A percentile compares a stretch with the other conserved stretches of the same genome.
These are phyloP conservation scores for Tolypocladium ovalisporum DNA, from an alignment of 2,329 filamentous ascomycete species.

Conservation along the genomic window DNA sequence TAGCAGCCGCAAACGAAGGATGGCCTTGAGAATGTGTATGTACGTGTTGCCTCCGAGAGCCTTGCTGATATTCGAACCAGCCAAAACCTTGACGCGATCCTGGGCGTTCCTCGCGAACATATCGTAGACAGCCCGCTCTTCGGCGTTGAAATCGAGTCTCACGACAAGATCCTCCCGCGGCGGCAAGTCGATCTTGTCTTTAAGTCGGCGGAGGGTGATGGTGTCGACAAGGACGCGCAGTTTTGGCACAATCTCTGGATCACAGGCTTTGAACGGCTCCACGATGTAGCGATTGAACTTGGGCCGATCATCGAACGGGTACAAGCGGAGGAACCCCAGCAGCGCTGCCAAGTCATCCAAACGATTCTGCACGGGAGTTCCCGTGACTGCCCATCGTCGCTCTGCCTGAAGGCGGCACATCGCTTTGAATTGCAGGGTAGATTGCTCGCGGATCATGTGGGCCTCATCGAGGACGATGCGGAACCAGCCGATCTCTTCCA, in stretches of 20 bases:
- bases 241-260: slow-evolving; percentile 73
- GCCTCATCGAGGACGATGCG: slow-evolving; percentile 90
- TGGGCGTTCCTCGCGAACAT: slow-evolving; percentile 74
- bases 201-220: slow-evolving; percentile 84
- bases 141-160: slow-evolving; percentile 60
- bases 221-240: slow-evolving; percentile 84
- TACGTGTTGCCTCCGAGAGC: slow-evolving; percentile 78
- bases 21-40: slow-evolving; percentile 84
- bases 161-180: slow-evolving; percentile 62
- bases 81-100: slow-evolving; percentile 69
- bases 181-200: slow-evolving; percentile 81
- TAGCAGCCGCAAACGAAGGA: slow-evolving; percentile 77
- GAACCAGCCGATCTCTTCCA: slow-evolving; percentile 81
- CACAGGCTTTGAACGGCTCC: slow-evolving; percentile 75
- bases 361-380: slow-evolving; percentile 89
- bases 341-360: slow-evolving; percentile 82
- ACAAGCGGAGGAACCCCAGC: slow-evolving; percentile 73
- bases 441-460: slow-evolving; percentile 83
- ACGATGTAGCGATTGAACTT: slow-evolving; percentile 75
- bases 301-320: slow-evolving; percentile 69
- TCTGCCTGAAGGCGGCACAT: slow-evolving; percentile 70
- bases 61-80: slow-evolving; percentile 43
- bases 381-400: slow-evolving; percentile 92
- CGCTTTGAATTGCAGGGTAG: slow-evolving; percentile 72
- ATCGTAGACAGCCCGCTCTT: slow-evolving; percentile 71